Conservation (phyloP, 2,329 filamentous ascomycete species). For the Trichoderma atrobrunneum region DNA sequence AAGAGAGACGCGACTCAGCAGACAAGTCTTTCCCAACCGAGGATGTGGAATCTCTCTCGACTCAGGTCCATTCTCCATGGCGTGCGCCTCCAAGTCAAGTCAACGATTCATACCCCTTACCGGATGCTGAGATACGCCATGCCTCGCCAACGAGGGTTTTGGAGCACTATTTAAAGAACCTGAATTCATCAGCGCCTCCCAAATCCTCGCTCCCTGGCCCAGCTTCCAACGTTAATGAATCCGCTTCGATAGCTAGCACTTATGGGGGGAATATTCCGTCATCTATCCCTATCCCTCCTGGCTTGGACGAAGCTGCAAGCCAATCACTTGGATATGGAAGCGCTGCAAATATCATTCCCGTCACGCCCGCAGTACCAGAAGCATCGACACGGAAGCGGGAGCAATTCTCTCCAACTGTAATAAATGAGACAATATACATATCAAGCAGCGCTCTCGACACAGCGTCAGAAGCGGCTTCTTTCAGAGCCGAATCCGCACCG, state of each 20-base stretch:
- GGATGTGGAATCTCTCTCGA: background rate
- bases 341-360: constrained; percentile 26
- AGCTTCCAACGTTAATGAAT: background rate
- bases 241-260: background rate
- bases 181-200: constrained; percentile 19
- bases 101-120: constrained; percentile 52
- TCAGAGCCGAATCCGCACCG: constrained; percentile 33
- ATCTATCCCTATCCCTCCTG: constrained; percentile 25
- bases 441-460: constrained; percentile 30
- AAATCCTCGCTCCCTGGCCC: constrained; percentile 24
- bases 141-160: constrained; percentile 50
- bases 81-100: constrained; percentile 49
- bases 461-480: constrained; percentile 20
- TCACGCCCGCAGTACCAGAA: constrained; percentile 24
- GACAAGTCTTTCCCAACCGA: background rate
- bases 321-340: constrained; percentile 12
- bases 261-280: constrained; percentile 25
- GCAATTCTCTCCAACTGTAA: background rate
- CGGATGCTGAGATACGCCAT: constrained; percentile 28
- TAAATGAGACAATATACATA: constrained; percentile 33
- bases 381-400: constrained; percentile 9
- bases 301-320: constrained; percentile 8
- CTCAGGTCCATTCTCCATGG: constrained; percentile 34
- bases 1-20: background rate
- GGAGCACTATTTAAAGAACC: constrained; percentile 44